Percentiles rank a stretch among this genome's conserved stretches.
phyloP scores from a whole-genome alignment of 73 alveolate genomes.

The Breviolum minutum region DNA sequence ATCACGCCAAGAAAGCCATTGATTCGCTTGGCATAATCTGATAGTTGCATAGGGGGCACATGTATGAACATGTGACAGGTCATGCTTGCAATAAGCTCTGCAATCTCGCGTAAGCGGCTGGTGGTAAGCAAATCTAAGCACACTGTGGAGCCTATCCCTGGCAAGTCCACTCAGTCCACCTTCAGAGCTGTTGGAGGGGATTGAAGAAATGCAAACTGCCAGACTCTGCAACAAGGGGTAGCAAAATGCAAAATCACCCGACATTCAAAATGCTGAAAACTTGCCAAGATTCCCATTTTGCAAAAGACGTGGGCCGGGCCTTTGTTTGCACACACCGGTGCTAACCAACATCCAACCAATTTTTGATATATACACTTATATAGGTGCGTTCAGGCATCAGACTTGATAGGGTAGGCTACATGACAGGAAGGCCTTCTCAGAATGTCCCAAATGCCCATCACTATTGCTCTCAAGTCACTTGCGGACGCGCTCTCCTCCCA shows the following conservation, averaged over 20 bases:
- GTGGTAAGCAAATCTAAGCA: not conserved
- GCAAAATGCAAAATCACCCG: not conserved
- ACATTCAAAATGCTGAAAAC: not conserved
- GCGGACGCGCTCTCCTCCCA: constrained; percentile 15
- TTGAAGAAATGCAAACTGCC: not conserved
- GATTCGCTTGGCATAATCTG: too few species aligned
- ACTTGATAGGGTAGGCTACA: too few species aligned
- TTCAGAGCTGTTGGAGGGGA: too few species aligned
- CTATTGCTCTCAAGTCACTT: not conserved
- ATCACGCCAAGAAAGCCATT: not conserved
- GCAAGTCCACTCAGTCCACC: not conserved
- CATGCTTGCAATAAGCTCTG: too few species aligned
- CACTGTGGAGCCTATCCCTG: not conserved
- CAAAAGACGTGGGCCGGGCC: not conserved
- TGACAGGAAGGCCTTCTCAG: not conserved
- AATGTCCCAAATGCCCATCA: not conserved
- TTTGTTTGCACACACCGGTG: not conserved
- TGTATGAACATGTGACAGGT: too few species aligned
- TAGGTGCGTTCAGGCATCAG: too few species aligned
- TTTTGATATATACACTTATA: not conserved
- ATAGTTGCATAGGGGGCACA: too few species aligned
- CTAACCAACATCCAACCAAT: not conserved
- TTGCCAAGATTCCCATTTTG: constrained; percentile 31
- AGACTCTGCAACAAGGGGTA: not conserved
- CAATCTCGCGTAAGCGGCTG: not conserved